Conservation (phyloP, 225 moss, liverwort and hornwort genomes). For the Bryum argenteum region DNA sequence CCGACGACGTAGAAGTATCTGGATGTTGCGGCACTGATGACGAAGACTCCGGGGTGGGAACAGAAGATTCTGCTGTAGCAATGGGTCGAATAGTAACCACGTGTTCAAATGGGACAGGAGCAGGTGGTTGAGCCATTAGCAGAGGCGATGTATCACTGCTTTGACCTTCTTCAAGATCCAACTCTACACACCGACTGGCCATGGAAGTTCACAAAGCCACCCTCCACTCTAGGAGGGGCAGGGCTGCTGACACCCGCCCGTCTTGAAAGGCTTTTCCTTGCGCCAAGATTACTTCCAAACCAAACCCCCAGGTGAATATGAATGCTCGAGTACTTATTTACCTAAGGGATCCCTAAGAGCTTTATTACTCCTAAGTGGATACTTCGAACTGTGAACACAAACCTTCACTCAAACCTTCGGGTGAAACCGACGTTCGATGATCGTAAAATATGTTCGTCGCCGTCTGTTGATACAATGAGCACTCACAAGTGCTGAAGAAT, state of each 20-base stretch:
- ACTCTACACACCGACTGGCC: slow-evolving; percentile 48
- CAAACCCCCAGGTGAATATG: background rate
- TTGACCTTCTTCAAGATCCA: slow-evolving; percentile 58
- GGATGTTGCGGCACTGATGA: slow-evolving; percentile 12
- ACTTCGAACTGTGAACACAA: background rate
- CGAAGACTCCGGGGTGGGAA: background rate
- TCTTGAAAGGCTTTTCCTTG: slow-evolving; percentile 28
- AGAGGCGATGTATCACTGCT: slow-evolving; percentile 56
- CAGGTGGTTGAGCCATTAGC: slow-evolving; percentile 52
- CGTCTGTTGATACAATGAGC: slow-evolving; percentile 13
- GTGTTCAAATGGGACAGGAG: slow-evolving; percentile 39
- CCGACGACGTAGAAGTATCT: slow-evolving; percentile 12
- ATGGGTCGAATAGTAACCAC: slow-evolving; percentile 41
- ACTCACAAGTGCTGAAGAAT: slow-evolving; percentile 29
- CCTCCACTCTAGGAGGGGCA: slow-evolving; percentile 40
- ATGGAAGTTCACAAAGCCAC: slow-evolving; percentile 46
- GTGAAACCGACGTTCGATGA: background rate
- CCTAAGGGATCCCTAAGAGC: background rate
- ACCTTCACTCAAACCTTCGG: background rate
- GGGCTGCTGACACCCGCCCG: slow-evolving; percentile 26
- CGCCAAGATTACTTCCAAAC: background rate
- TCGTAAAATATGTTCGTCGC: background rate
- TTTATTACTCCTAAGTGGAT: background rate
- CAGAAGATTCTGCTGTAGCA: slow-evolving; percentile 14
- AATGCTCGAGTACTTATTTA: background rate